Evolutionary conservation across 2,329 filamentous ascomycete species (phyloP).

Genomic region (Aspergillus sp.): DNA sequence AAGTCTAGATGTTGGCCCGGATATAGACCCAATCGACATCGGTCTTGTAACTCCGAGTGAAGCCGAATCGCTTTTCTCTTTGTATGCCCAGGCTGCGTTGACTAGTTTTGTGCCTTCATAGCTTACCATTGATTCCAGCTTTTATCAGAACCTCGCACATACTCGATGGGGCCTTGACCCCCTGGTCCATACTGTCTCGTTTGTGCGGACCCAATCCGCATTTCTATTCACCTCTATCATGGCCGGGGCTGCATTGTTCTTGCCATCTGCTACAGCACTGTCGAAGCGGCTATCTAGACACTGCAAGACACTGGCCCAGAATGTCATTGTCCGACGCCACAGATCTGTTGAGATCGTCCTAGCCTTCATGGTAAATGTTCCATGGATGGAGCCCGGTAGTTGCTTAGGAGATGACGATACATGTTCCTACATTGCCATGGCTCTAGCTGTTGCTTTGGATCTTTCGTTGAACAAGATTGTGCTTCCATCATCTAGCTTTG

Average conservation of each 20-base stretch:
- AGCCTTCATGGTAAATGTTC: constrained; percentile 73
- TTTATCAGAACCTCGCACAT: constrained; percentile 69
- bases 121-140: constrained; percentile 47
- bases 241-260: constrained; percentile 67
- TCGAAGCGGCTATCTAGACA: constrained; percentile 68
- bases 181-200: constrained; percentile 63
- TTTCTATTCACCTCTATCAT: constrained; percentile 73
- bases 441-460: constrained; percentile 68
- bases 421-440: constrained; percentile 69
- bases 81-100: constrained; percentile 50
- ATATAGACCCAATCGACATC: constrained; percentile 69
- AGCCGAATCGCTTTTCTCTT: constrained; percentile 64
- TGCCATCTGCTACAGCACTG: constrained; percentile 63
- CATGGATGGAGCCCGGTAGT: constrained; percentile 64
- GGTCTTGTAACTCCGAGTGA: constrained; percentile 68
- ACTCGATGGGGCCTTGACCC: constrained; percentile 75
- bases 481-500: constrained; percentile 54
- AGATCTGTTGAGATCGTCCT: constrained; percentile 73
- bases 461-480: constrained; percentile 70
- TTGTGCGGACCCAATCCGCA: constrained; percentile 67
- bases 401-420: constrained; percentile 64
- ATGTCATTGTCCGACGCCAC: constrained; percentile 62
- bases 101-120: neutral
- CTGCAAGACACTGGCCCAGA: constrained; percentile 62
- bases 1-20: constrained; percentile 62